Conservation (phyloP, 257 asterid genomes). For the Nicotiana paniculata region DNA sequence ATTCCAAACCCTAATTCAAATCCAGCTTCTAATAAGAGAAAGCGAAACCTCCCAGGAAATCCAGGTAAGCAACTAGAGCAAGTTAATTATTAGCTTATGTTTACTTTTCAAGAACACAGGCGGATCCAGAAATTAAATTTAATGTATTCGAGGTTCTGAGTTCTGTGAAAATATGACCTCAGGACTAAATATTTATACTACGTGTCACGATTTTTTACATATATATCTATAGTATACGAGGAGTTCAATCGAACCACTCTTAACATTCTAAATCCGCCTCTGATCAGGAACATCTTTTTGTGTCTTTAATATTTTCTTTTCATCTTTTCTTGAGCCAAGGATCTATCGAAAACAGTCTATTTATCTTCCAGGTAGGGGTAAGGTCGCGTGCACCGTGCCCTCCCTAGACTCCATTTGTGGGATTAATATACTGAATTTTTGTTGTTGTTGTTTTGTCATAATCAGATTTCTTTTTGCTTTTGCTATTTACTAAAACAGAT, state of each 20-base stretch:
- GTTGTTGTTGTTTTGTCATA: no score
- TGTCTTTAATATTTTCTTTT: not conserved
- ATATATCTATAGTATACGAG: not conserved
- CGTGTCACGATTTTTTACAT: not conserved
- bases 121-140: not conserved
- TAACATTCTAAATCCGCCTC: not conserved
- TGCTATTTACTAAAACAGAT: slow-evolving; percentile 34
- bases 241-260: not conserved
- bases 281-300: not conserved
- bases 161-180: not conserved
- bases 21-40: slow-evolving; percentile 43
- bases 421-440: no score
- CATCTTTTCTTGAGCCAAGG: not conserved
- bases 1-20: slow-evolving; percentile 28
- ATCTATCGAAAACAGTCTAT: no score
- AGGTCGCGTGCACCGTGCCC: no score
- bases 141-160: not conserved
- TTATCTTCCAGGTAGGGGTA: no score
- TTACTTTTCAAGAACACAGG: not conserved
- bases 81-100: not conserved
- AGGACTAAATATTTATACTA: not conserved
- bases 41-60: slow-evolving; percentile 80
- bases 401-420: no score
- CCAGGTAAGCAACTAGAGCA: slow-evolving; percentile 39
- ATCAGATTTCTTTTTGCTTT: not conserved